phyloP scores from a whole-genome alignment of 176 grass and related monocot species.

The Oryza brachyantha region DNA sequence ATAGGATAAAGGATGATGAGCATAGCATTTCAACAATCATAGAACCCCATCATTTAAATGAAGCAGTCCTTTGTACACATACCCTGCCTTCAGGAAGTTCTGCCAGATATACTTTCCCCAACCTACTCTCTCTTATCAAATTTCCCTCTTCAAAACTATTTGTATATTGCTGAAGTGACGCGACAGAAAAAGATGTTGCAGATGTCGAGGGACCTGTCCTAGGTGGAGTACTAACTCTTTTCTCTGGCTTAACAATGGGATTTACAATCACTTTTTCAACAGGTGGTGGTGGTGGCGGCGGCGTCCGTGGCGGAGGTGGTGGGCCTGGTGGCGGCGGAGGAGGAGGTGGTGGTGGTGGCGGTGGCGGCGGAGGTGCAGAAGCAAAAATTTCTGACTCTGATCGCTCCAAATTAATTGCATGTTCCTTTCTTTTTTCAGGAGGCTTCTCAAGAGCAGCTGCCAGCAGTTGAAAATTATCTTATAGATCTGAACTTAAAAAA shows the following conservation, averaged over 20 bases:
- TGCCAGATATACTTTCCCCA: constrained; percentile 71
- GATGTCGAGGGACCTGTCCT: constrained; percentile 59
- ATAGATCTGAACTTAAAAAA: constrained; percentile 3
- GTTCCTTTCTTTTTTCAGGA: constrained; percentile 61
- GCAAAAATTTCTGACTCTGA: constrained; percentile 65
- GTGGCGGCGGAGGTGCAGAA: constrained; percentile 28
- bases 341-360: neutral
- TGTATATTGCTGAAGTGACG: constrained; percentile 85
- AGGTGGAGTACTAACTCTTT: constrained; percentile 45
- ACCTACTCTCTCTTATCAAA: constrained; percentile 72
- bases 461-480: constrained; percentile 27
- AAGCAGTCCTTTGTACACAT: constrained; percentile 35
- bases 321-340: neutral
- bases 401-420: constrained; percentile 67
- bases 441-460: constrained; percentile 50
- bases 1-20: constrained; percentile 31
- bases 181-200: constrained; percentile 66
- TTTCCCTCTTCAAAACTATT: constrained; percentile 66
- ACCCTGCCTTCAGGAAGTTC: constrained; percentile 64
- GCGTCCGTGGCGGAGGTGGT: neutral
- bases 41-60: constrained; percentile 18
- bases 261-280: constrained; percentile 50
- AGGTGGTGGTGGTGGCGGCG: neutral
- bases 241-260: constrained; percentile 37
- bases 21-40: constrained; percentile 14